These are phyloP conservation scores for Ambispora gerdemannii DNA, from an alignment of 192 early-diverging fungal genomes.

Conservation along the genomic window DNA sequence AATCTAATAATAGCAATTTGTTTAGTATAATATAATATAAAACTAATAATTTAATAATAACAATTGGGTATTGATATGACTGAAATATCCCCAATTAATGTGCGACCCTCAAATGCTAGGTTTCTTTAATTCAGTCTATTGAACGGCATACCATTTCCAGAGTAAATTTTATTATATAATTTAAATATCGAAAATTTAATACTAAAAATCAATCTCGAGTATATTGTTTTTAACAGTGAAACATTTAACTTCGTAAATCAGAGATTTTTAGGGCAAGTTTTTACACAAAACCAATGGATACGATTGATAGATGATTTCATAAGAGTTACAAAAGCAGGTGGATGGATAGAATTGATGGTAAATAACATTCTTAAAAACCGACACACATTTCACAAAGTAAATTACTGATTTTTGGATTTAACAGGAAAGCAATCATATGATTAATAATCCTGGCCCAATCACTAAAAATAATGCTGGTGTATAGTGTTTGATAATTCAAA, in stretches of 20 bases:
- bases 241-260: conserved; percentile 24
- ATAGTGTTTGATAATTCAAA: not conserved
- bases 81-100: not conserved
- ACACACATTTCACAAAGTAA: too few relatives aligned
- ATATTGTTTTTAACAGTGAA: too few relatives aligned
- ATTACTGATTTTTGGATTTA: not conserved
- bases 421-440: not conserved
- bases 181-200: too few relatives aligned
- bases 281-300: not conserved
- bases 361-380: not conserved
- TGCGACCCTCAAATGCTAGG: not conserved
- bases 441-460: not conserved
- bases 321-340: not conserved
- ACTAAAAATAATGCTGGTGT: not conserved
- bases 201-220: too few relatives aligned
- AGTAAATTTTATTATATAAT: too few relatives aligned
- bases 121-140: not conserved
- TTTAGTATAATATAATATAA: too few relatives aligned
- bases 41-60: too few relatives aligned
- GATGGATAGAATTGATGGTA: not conserved
- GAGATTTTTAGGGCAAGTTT: not conserved
- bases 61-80: conserved; percentile 30
- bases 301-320: not conserved
- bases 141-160: conserved; percentile 17
- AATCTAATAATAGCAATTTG: too few relatives aligned